A percentile compares a stretch with the other conserved stretches of the same genome.
Evolutionary conservation across 2,329 filamentous ascomycete genomes (phyloP).

Genomic region (Botryosphaeria agaves): DNA sequence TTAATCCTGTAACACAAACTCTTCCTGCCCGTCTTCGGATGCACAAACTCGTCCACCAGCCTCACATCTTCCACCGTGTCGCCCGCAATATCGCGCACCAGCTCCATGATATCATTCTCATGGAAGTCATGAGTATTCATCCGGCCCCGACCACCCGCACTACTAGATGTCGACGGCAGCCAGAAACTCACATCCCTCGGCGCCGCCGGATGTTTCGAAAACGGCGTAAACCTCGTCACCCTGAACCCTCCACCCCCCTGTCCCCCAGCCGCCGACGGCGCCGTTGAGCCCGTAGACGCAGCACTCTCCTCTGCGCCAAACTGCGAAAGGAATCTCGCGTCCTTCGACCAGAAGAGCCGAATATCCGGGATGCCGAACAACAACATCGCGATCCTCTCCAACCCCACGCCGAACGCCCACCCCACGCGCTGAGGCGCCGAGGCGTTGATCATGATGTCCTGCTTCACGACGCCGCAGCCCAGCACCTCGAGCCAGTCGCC

Average conservation of each 20-base stretch:
- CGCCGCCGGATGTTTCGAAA: constrained; percentile 6
- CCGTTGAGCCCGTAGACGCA: constrained; percentile 42
- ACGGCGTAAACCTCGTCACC: background rate
- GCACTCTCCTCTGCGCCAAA: constrained; percentile 87
- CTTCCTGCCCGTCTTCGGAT: constrained; percentile 66
- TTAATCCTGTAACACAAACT: constrained; percentile 88
- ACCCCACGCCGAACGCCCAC: constrained; percentile 90
- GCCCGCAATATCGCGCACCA: constrained; percentile 67
- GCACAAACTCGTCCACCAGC: constrained; percentile 71
- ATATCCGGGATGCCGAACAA: constrained; percentile 95
- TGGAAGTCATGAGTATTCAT: constrained; percentile 40
- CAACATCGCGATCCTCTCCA: constrained; percentile 94
- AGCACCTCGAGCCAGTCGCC: constrained; percentile 93
- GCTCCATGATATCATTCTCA: constrained; percentile 95
- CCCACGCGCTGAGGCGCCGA: constrained; percentile 59
- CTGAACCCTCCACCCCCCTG: constrained; percentile 7
- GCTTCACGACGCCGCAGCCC: constrained; percentile 79
- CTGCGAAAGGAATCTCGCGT: constrained; percentile 71
- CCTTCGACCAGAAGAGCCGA: constrained; percentile 83
- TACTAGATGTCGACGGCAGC: background rate
- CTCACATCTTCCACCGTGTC: constrained; percentile 77
- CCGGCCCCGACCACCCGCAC: too few relatives aligned
- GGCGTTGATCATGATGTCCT: constrained; percentile 63
- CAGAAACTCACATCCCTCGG: constrained; percentile 15
- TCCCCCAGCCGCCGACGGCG: constrained; percentile 9